Evolutionary conservation across 2,329 filamentous ascomycete genomes (phyloP), one percentile per base, ranked within the genome.

Genomic region (Epichloe scottii): DNA sequence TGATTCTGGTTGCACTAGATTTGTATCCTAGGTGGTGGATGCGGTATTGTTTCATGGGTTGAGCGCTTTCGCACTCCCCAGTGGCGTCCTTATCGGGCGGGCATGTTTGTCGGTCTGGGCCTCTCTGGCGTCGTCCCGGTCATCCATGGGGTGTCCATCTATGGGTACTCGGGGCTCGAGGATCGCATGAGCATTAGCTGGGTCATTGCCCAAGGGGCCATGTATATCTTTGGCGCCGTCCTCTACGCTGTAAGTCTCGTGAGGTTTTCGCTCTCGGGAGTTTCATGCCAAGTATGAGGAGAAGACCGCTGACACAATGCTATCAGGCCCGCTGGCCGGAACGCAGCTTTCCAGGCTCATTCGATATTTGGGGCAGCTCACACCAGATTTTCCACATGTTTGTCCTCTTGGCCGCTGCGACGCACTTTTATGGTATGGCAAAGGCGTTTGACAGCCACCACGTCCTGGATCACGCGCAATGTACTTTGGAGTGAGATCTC

Each of bases 381-480:
- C 93, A 98, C 68, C 93, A 98, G 70, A 85, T 98, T 56, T 98
- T 98, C 66, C 93, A 98, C 70, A 72, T 95, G 39, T 77, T 93
- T 56, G 90, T 98, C 30, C 73, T 97, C 15, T 67, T 89, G 54
- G 93, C 93, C 0, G 91, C 89, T 0, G 77, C 79, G 1, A 79
- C 85, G 23, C 93, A 98, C 71, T 72, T 97, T 53, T 82, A 82
- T 49, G 90, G 87, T 46, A 76, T 97, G 69, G 64, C 87, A 33
- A 85, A 81, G 66, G 90, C 90, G 4, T 95, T 96, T 68, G 87
- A 95, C 67, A 84, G 87, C 63, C 82, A 88, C 61, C 89, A 95
- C 66, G 78, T 74, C 51, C 67, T 74, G 38, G 68, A 75, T 64
- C 77, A 75, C 14, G 74, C 72, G 19, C 66, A 69, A 52, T 84